Evolutionary conservation across 2,329 filamentous ascomycete species (phyloP), one percentile per base, ranked within the genome.

Genomic region (Atkinsonella hypoxylon): DNA sequence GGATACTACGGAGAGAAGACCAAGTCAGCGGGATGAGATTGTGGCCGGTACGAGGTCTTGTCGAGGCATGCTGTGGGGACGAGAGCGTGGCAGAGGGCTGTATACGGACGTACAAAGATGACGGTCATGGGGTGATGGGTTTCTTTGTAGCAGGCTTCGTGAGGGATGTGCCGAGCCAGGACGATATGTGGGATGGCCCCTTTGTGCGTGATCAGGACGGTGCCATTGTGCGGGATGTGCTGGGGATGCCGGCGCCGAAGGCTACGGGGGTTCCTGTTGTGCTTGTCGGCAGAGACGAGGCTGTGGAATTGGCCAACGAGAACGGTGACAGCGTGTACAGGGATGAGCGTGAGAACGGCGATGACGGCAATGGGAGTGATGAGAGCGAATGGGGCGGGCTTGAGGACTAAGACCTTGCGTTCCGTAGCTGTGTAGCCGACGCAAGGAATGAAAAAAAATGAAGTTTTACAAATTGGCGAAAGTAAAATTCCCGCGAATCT

Each of bases 131-230:
- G 0, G 87, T 90, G 1, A 95, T 96, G 79, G 91, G 93, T 0
- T 97, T 98, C 67, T 98, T 98, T 59, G 87, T 96, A 18, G 89
- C 82, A n/a, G 88, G 78, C 0, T 95, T 98, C 66, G 77, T 88
- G 3, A 62, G 65, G 34, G 62, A 59, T 26, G 50, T 46, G 36
- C 53, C 46, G 30, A 50, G 48, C 10, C 49, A 30, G 1, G 50
- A 41, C 7, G 51, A 12, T 40, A 52, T 50, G 11, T 54, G 49
- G 41, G 65, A 79, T 53, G 78, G 73, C 45, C 77, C 78, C 1
- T 72, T 78, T 47, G 66, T 77, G 49, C 66, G 78, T 55, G 79
- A 78, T 57, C 73, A 76, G 30, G 70, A 73, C 45, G 80, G 81
- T 0, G 71, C 68, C 55, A 69, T 81, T 47, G 69, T 73, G 3